Evolutionary conservation across 2,329 filamentous ascomycete genomes (phyloP).

Genomic region (Cryoendolithus antarcticus): DNA sequence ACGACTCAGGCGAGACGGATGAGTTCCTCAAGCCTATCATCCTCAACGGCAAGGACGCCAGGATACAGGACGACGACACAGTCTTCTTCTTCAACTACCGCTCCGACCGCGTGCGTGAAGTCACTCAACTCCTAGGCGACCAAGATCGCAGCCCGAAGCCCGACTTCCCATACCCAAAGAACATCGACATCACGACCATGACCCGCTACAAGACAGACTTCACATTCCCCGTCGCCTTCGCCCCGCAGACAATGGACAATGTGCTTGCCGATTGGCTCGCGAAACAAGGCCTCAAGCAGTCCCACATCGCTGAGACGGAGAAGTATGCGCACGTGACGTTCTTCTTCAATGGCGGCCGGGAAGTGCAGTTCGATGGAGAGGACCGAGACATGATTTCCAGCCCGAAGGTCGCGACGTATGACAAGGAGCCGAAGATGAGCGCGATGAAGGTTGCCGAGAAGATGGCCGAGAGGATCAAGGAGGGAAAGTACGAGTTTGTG

Average conservation of each 20-base stretch:
- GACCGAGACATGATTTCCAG: constrained; percentile 87
- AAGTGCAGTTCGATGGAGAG: constrained; percentile 90
- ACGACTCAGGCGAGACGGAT: constrained; percentile 78
- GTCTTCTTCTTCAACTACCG: constrained; percentile 99
- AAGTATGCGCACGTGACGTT: constrained; percentile 99
- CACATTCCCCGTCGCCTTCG: constrained; percentile 82
- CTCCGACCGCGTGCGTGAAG: constrained; percentile 90
- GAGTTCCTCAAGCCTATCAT: constrained; percentile 99
- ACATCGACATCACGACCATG: constrained; percentile 85
- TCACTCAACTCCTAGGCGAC: constrained; percentile 85
- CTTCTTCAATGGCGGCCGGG: constrained; percentile 98
- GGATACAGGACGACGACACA: constrained; percentile 84
- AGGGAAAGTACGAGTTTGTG: constrained; percentile 84
- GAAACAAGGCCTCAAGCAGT: constrained; percentile 81
- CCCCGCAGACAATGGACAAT: constrained; percentile 91
- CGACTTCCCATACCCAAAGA: constrained; percentile 88
- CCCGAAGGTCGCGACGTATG: constrained; percentile 92
- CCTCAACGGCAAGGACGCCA: constrained; percentile 70
- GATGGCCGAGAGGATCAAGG: constrained; percentile 72
- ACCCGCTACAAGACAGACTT: constrained; percentile 96
- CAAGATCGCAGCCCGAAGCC: constrained; percentile 82
- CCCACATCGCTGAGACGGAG: constrained; percentile 95
- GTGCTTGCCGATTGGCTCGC: constrained; percentile 95
- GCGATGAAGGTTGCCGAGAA: constrained; percentile 81
- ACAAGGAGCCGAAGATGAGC: constrained; percentile 91